These are phyloP conservation scores for Paraglomus occultum DNA, from an alignment of 192 early-diverging fungal species.

Conservation along the genomic window DNA sequence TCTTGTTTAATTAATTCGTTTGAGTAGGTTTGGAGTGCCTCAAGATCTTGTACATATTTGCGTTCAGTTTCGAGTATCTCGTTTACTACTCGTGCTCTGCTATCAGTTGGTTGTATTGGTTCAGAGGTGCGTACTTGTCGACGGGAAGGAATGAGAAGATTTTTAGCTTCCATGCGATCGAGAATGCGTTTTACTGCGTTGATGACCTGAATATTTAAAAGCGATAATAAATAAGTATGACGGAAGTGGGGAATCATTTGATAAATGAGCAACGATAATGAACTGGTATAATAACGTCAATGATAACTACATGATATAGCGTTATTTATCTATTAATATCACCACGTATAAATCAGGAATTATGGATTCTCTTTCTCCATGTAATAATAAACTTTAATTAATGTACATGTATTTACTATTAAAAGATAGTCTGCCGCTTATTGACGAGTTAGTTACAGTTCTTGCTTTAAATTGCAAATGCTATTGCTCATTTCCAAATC, in stretches of 20 bases:
- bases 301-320: too few species aligned
- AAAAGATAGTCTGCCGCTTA: too few species aligned
- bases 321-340: neutral
- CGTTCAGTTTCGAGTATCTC: conserved; percentile 95
- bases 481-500: neutral
- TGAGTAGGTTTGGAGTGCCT: conserved; percentile 77
- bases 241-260: neutral
- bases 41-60: conserved; percentile 86
- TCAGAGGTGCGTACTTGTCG: conserved; percentile 46
- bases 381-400: neutral
- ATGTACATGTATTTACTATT: neutral
- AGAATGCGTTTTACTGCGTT: conserved; percentile 79
- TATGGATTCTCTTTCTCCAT: neutral
- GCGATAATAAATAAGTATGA: conserved; percentile 29
- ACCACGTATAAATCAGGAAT: neutral
- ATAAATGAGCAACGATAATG: too few species aligned
- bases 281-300: too few species aligned
- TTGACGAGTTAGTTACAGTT: too few species aligned
- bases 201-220: conserved; percentile 60
- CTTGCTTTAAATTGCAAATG: too few species aligned
- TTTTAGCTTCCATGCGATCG: conserved; percentile 70
- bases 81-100: conserved; percentile 79
- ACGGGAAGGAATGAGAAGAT: conserved; percentile 45
- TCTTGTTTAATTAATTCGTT: conserved; percentile 66
- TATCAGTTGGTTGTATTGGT: conserved; percentile 72